Percentiles rank a stretch among this genome's conserved stretches.
These are phyloP conservation scores for Apophysomyces variabilis DNA, from an alignment of 371 early-diverging fungal genomes.

Conservation along the genomic window DNA sequence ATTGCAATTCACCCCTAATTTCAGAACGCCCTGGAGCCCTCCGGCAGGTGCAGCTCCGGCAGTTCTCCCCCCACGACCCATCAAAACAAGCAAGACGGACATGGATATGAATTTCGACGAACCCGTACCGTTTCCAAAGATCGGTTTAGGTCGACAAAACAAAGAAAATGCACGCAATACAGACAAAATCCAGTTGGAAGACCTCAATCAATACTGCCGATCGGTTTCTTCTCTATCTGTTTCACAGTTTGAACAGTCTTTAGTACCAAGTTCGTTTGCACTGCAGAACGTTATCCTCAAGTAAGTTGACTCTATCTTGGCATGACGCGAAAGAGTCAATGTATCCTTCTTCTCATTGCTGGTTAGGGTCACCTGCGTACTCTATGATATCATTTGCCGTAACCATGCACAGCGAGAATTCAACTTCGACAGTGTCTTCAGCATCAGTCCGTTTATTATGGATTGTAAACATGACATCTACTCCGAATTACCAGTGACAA, in stretches of 20 bases:
- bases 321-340: too few relatives aligned
- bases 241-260: background rate
- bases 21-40: slow-evolving; percentile 1
- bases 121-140: slow-evolving; percentile 24
- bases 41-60: slow-evolving; percentile 1
- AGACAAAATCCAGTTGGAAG: slow-evolving; percentile 16
- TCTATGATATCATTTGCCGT: slow-evolving; percentile 37
- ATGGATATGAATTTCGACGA: slow-evolving; percentile 19
- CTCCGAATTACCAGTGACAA: slow-evolving; percentile 29
- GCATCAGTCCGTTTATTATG: slow-evolving; percentile 22
- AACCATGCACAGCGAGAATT: slow-evolving; percentile 37
- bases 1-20: background rate
- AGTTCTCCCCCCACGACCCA: background rate
- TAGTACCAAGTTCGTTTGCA: background rate
- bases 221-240: slow-evolving; percentile 15
- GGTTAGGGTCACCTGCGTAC: slow-evolving; percentile 33
- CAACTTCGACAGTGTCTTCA: slow-evolving; percentile 31
- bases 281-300: background rate
- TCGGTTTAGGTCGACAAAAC: slow-evolving; percentile 12
- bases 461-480: slow-evolving; percentile 15
- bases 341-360: too few relatives aligned
- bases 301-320: too few relatives aligned
- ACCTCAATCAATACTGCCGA: slow-evolving; percentile 2
- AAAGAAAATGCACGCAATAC: slow-evolving; percentile 3
- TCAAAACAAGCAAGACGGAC: slow-evolving; percentile 26